Conservation (phyloP, 2,329 filamentous ascomycete genomes). For the Coleophoma cylindrospora region DNA sequence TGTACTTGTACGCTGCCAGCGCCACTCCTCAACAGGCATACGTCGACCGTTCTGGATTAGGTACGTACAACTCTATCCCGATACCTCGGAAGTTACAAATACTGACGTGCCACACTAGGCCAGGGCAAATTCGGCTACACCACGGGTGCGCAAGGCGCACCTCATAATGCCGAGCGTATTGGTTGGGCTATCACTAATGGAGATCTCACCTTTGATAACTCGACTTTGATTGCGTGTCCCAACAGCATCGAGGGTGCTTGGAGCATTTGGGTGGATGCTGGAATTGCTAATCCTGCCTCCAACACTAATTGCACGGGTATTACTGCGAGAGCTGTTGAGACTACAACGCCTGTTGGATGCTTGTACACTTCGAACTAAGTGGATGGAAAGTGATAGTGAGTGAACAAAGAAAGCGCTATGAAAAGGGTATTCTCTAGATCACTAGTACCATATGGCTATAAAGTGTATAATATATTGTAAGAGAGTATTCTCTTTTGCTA, state of each 20-base stretch:
- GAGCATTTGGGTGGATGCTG: conserved; percentile 46
- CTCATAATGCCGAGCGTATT: conserved; percentile 38
- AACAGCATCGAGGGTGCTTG: conserved; percentile 36
- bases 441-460: too few relatives aligned
- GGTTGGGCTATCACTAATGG: conserved; percentile 41
- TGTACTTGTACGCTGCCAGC: conserved; percentile 42
- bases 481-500: too few relatives aligned
- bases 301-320: conserved; percentile 29
- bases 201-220: conserved; percentile 40
- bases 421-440: too few relatives aligned
- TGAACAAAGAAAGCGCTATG: too few relatives aligned
- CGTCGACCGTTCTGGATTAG: conserved; percentile 54
- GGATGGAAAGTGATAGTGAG: too few relatives aligned
- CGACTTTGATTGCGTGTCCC: conserved; percentile 48
- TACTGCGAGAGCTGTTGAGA: conserved; percentile 18
- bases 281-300: conserved; percentile 39
- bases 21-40: conserved; percentile 42
- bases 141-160: conserved; percentile 34
- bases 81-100: not conserved
- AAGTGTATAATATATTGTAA: too few relatives aligned
- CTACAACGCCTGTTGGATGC: not conserved
- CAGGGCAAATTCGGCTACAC: conserved; percentile 49
- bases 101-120: conserved; percentile 26
- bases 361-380: not conserved
- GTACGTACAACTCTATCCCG: conserved; percentile 28